These are phyloP conservation scores for Aciculoconidium aculeatum DNA, from an alignment of 805 yeast species.

Conservation along the genomic window DNA sequence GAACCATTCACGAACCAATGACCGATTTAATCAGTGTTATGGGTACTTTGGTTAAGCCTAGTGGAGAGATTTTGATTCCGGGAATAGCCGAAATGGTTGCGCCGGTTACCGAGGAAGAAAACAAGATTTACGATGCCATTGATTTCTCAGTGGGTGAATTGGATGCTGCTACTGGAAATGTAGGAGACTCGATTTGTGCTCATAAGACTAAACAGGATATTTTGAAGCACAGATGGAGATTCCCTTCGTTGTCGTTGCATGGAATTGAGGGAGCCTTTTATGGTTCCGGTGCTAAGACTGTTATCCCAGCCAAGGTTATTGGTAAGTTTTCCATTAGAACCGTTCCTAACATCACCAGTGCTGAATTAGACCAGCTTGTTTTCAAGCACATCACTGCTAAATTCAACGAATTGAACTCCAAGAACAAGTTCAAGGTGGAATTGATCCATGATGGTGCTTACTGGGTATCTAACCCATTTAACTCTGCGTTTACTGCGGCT, in stretches of 20 bases:
- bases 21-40: slow-evolving; percentile 80
- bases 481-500: slow-evolving; percentile 91
- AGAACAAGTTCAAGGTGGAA: slow-evolving; percentile 67
- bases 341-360: slow-evolving; percentile 86
- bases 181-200: slow-evolving; percentile 58
- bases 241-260: slow-evolving; percentile 90
- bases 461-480: slow-evolving; percentile 94
- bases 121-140: slow-evolving; percentile 72
- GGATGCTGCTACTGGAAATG: slow-evolving; percentile 72
- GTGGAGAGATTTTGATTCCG: slow-evolving; percentile 81
- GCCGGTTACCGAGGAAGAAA: slow-evolving; percentile 78
- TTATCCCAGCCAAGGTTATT: slow-evolving; percentile 86
- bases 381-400: slow-evolving; percentile 59
- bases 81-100: slow-evolving; percentile 95
- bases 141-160: slow-evolving; percentile 81
- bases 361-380: slow-evolving; percentile 73
- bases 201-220: slow-evolving; percentile 76
- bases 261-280: slow-evolving; percentile 98
- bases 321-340: slow-evolving; percentile 98
- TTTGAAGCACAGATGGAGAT: slow-evolving; percentile 98
- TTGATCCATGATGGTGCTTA: slow-evolving; percentile 92
- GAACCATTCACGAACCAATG: slow-evolving; percentile 96
- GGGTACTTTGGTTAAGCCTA: slow-evolving; percentile 67
- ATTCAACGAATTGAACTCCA: slow-evolving; percentile 66
- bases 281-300: slow-evolving; percentile 95